phyloP scores from a whole-genome alignment of 441 rosid species.

The Francoa sonchifolia region DNA sequence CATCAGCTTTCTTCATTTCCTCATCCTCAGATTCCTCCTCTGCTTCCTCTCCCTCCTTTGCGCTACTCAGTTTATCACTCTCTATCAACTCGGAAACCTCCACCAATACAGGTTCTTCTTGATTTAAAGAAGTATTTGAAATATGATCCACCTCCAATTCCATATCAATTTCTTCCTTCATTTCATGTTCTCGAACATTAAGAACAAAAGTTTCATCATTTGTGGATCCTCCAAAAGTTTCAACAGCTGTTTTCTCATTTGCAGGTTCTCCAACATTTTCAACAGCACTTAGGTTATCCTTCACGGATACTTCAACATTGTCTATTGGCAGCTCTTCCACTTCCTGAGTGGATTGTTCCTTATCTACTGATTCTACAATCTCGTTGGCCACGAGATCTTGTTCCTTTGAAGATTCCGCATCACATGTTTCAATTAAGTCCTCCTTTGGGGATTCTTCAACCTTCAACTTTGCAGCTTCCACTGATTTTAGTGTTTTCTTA shows the following conservation, averaged over 20 bases:
- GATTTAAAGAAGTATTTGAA: slow-evolving; percentile 11
- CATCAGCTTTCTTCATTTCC: slow-evolving; percentile 7
- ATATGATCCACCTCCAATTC: slow-evolving; percentile 9
- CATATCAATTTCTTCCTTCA: slow-evolving; percentile 12
- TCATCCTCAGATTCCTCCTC: slow-evolving; percentile 11
- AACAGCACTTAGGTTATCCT: neutral
- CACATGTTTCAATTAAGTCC: neutral
- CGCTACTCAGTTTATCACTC: slow-evolving; percentile 6
- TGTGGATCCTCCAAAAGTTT: slow-evolving; percentile 11
- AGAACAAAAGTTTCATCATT: slow-evolving; percentile 17
- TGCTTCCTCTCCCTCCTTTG: slow-evolving; percentile 9
- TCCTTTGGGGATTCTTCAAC: slow-evolving; percentile 13
- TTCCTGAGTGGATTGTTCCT: slow-evolving; percentile 6
- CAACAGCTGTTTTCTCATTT: slow-evolving; percentile 13
- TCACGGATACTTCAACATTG: slow-evolving; percentile 6
- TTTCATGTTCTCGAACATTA: slow-evolving; percentile 9
- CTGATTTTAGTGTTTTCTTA: slow-evolving; percentile 8
- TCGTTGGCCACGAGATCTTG: slow-evolving; percentile 8
- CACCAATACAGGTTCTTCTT: slow-evolving; percentile 5
- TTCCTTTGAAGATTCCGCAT: slow-evolving; percentile 13
- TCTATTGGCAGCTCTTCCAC: slow-evolving; percentile 5
- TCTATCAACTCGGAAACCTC: slow-evolving; percentile 11
- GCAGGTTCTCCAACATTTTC: slow-evolving; percentile 2
- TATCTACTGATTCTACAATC: slow-evolving; percentile 6
- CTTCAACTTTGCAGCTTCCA: slow-evolving; percentile 14